phyloP scores from a whole-genome alignment of 345 rosid genomes.

The Salix koriyanagi region DNA sequence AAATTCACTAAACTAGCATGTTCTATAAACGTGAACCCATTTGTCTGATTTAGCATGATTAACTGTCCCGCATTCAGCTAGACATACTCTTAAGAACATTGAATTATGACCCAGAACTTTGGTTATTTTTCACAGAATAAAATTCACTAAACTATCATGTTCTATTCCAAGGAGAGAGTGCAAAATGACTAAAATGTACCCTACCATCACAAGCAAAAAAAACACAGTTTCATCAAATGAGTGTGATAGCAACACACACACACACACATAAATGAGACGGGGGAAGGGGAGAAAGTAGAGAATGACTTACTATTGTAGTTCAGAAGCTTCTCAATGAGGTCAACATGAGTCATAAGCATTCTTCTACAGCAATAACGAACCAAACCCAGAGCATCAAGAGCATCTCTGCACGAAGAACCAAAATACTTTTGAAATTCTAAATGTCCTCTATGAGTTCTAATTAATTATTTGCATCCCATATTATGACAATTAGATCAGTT shows the following conservation, averaged over 20 bases:
- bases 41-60: background rate
- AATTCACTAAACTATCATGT: background rate
- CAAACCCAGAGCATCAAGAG: slow-evolving; percentile 85
- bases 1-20: background rate
- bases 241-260: background rate
- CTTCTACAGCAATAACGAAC: slow-evolving; percentile 94
- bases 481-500: background rate
- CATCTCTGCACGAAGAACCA: slow-evolving; percentile 59
- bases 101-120: background rate
- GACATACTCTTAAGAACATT: background rate
- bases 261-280: background rate
- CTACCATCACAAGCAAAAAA: background rate
- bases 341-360: slow-evolving; percentile 99
- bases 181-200: background rate
- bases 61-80: background rate
- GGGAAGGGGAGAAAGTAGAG: background rate
- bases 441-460: background rate
- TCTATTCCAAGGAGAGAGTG: background rate
- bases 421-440: background rate
- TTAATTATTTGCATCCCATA: background rate
- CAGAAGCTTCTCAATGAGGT: slow-evolving; percentile 97
- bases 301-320: slow-evolving; percentile 77
- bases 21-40: background rate
- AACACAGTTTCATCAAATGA: too few relatives aligned
- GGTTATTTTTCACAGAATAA: background rate